Percentiles rank a stretch among this genome's conserved stretches.
These are phyloP conservation scores for Brassica nigra DNA, from an alignment of 345 rosid species.

Conservation along the genomic window DNA sequence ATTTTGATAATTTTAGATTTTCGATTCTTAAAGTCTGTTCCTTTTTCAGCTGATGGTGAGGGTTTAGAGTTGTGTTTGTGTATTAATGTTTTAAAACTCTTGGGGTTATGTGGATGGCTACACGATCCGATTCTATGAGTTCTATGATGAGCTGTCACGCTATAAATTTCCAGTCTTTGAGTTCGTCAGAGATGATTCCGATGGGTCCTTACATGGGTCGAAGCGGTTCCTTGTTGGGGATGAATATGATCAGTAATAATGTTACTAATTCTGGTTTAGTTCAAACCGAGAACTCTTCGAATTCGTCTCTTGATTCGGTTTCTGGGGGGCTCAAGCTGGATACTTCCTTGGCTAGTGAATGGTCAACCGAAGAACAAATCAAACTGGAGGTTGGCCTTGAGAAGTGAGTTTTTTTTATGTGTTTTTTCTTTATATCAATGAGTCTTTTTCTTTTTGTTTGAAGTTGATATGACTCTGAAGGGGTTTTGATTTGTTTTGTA, in stretches of 20 bases:
- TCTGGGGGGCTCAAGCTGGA: constrained; percentile 64
- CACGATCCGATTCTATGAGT: constrained; percentile 57
- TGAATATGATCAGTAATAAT: constrained; percentile 41
- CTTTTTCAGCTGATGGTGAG: constrained; percentile 7
- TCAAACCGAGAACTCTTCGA: constrained; percentile 54
- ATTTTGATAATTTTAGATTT: background rate
- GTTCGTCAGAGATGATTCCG: constrained; percentile 53
- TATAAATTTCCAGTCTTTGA: constrained; percentile 55
- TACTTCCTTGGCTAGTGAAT: constrained; percentile 66
- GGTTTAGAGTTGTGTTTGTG: background rate
- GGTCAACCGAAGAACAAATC: constrained; percentile 78
- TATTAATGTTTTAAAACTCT: too few species aligned
- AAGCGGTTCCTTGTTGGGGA: constrained; percentile 13
- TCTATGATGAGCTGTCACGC: constrained; percentile 53
- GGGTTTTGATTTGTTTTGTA: constrained; percentile 26
- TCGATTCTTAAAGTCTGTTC: constrained; percentile 9
- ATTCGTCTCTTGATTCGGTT: constrained; percentile 50
- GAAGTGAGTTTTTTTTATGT: constrained; percentile 46
- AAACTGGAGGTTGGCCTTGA: constrained; percentile 71
- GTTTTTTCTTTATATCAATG: background rate
- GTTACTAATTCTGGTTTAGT: constrained; percentile 38
- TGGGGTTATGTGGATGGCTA: constrained; percentile 52
- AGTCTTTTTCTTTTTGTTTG: background rate
- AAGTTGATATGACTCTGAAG: constrained; percentile 5
- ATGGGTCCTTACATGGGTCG: constrained; percentile 50